Evolutionary conservation across 106 monocot species (phyloP).

Genomic region (Allium fistulosum): DNA sequence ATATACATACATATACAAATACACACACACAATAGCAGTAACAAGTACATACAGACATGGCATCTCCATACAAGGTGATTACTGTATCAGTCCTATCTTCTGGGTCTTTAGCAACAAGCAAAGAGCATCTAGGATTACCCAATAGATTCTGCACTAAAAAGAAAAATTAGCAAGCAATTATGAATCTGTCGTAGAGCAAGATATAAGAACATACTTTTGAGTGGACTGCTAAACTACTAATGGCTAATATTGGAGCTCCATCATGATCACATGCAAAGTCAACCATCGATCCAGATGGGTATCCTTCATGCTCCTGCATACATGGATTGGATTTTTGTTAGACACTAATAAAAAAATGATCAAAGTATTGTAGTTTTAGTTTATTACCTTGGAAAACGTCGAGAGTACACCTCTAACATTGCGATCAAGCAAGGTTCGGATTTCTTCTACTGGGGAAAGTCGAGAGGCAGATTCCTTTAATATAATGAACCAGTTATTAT

Average conservation of each 20-base stretch:
- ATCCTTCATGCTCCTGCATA: constrained; percentile 60
- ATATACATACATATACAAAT: neutral
- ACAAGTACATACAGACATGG: constrained; percentile 42
- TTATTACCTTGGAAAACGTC: constrained; percentile 55
- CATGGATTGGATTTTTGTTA: neutral
- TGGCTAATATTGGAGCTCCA: constrained; percentile 74
- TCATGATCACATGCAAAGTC: constrained; percentile 83
- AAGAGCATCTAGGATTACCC: constrained; percentile 76
- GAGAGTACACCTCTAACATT: constrained; percentile 57
- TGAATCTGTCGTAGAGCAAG: neutral
- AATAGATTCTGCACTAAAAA: constrained; percentile 59
- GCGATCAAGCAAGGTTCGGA: constrained; percentile 46
- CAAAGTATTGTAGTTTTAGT: neutral
- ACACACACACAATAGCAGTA: neutral
- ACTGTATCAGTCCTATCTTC: constrained; percentile 82
- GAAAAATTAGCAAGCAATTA: neutral
- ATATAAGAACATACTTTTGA: constrained; percentile 47
- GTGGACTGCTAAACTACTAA: constrained; percentile 86
- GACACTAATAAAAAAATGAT: neutral
- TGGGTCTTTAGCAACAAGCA: constrained; percentile 91
- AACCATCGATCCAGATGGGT: constrained; percentile 92
- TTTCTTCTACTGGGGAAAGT: constrained; percentile 61
- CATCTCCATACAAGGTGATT: constrained; percentile 85
- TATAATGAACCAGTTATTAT: neutral
- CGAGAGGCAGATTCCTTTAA: constrained; percentile 53